Evolutionary conservation across 1,284 basidiomycete genomes (phyloP).

Genomic region (Malassezia restricta): DNA sequence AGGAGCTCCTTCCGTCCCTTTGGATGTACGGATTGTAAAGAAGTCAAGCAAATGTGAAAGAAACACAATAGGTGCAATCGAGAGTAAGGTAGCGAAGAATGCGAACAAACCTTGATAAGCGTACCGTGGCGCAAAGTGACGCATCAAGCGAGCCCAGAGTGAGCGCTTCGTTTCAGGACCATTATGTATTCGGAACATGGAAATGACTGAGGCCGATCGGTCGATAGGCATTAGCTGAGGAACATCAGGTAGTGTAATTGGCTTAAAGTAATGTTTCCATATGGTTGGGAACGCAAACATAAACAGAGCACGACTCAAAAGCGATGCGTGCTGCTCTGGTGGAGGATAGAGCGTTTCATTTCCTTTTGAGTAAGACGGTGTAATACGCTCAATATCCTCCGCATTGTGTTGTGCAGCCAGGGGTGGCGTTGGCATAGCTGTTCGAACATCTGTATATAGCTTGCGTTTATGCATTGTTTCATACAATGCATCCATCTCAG

Average conservation of each 20-base stretch:
- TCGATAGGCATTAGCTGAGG: constrained; percentile 52
- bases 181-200: constrained; percentile 24
- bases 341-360: constrained; percentile 16
- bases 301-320: constrained; percentile 35
- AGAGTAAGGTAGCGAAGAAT: constrained; percentile 47
- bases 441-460: constrained; percentile 26
- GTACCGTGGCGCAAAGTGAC: constrained; percentile 44
- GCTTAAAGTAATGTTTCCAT: constrained; percentile 47
- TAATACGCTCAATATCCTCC: constrained; percentile 6
- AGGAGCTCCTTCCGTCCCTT: constrained; percentile 24
- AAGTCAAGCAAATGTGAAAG: constrained; percentile 50
- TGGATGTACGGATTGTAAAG: constrained; percentile 38
- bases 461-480: constrained; percentile 32
- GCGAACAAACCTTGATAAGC: constrained; percentile 47
- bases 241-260: constrained; percentile 48
- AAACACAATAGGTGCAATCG: constrained; percentile 50
- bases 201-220: constrained; percentile 47
- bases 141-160: constrained; percentile 46
- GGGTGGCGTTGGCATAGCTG: constrained; percentile 35
- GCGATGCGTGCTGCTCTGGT: constrained; percentile 36
- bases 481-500: constrained; percentile 33
- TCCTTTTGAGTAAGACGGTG: constrained; percentile 1
- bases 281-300: constrained; percentile 45
- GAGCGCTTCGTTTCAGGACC: not conserved
- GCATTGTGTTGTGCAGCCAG: not conserved